These are phyloP conservation scores for Phoenix roebelenii DNA, from an alignment of 176 grass and related monocot species.

Conservation along the genomic window DNA sequence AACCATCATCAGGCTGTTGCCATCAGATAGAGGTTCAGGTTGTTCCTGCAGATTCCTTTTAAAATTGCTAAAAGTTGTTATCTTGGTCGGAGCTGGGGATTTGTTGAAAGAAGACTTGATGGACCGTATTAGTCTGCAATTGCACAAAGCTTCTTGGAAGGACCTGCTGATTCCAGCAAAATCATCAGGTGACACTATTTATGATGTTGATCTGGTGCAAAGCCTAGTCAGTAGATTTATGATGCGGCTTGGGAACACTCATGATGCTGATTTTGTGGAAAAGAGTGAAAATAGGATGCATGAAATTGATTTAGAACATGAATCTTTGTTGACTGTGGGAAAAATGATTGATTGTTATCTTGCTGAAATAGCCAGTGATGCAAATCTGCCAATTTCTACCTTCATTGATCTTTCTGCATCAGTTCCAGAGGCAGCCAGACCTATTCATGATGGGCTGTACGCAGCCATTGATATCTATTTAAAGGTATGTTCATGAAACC, in stretches of 20 bases:
- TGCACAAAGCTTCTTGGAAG: slow-evolving; percentile 78
- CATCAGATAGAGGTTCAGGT: slow-evolving; percentile 76
- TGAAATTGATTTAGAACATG: slow-evolving; percentile 55
- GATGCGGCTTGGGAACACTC: slow-evolving; percentile 32
- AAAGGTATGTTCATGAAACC: slow-evolving; percentile 43
- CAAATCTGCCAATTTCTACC: slow-evolving; percentile 53
- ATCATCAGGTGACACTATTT: slow-evolving; percentile 29
- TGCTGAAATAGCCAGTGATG: slow-evolving; percentile 73
- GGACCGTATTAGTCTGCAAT: slow-evolving; percentile 52
- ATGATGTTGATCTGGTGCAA: slow-evolving; percentile 62
- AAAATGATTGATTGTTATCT: slow-evolving; percentile 76
- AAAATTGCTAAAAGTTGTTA: slow-evolving; percentile 83
- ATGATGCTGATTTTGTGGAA: slow-evolving; percentile 38
- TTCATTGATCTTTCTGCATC: slow-evolving; percentile 64
- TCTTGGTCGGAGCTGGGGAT: slow-evolving; percentile 59
- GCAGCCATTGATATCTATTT: slow-evolving; percentile 83
- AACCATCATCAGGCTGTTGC: slow-evolving; percentile 86
- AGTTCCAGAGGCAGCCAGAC: slow-evolving; percentile 62
- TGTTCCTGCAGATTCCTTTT: slow-evolving; percentile 95
- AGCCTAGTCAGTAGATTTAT: slow-evolving; percentile 75
- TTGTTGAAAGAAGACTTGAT: slow-evolving; percentile 74
- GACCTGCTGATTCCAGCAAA: slow-evolving; percentile 66
- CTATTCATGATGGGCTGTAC: slow-evolving; percentile 74
- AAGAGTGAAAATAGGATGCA: slow-evolving; percentile 70
- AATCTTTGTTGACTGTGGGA: slow-evolving; percentile 61